phyloP scores from a whole-genome alignment of 2,329 filamentous ascomycete species.

The Pseudogymnoascus sp. region DNA sequence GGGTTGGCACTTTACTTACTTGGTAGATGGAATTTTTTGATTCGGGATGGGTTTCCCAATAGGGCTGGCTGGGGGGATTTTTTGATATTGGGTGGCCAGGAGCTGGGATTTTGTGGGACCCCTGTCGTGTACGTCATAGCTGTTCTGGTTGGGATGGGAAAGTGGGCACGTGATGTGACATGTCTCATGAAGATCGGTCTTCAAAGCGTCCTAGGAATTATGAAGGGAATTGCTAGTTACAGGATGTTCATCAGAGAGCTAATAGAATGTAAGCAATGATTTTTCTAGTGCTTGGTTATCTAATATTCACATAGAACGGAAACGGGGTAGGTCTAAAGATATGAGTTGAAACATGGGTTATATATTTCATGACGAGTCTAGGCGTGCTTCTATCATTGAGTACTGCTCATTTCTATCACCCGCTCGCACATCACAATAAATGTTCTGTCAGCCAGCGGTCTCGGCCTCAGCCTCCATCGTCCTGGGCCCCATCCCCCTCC shows the following conservation, averaged over 20 bases:
- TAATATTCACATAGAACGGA: background rate
- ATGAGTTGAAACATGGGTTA: background rate
- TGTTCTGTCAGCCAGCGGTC: background rate
- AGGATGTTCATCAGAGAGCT: background rate
- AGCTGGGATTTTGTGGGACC: background rate
- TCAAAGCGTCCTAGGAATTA: background rate
- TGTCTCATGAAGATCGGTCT: background rate
- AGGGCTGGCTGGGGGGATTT: background rate
- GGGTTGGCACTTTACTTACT: background rate
- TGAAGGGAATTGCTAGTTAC: background rate
- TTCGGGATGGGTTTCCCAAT: background rate
- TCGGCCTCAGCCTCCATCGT: background rate
- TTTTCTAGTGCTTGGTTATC: background rate
- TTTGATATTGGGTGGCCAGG: background rate
- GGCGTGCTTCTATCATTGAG: background rate
- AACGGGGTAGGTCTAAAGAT: background rate
- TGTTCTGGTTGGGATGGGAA: background rate
- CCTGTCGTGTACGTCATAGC: background rate
- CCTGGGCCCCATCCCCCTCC: background rate
- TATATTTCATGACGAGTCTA: slow-evolving; percentile 5
- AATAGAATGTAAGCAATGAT: background rate
- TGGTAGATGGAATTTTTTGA: background rate
- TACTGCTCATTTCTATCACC: background rate
- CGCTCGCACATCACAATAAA: background rate
- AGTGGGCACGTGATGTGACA: background rate